phyloP scores from a whole-genome alignment of 495 filamentous ascomycete genomes.

The Aspergillus heteromorphus region DNA sequence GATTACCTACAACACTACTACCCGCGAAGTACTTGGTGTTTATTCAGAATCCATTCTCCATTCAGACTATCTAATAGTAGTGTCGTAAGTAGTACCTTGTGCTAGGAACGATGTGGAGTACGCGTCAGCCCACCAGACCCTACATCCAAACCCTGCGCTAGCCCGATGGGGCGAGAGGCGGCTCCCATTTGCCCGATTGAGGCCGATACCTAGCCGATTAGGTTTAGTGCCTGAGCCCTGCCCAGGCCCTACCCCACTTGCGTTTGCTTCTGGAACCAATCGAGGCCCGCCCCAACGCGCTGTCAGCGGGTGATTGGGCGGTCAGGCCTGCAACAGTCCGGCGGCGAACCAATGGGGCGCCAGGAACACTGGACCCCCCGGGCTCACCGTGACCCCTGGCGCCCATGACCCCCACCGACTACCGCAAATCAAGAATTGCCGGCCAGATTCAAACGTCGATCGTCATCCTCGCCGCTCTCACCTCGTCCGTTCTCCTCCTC shows the following conservation, averaged over 20 bases:
- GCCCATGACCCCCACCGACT: not conserved
- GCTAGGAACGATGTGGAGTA: too few relatives aligned
- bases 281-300: not conserved
- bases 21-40: too few relatives aligned
- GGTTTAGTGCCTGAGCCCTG: not conserved
- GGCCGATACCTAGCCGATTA: not conserved
- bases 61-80: too few relatives aligned
- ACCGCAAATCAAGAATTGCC: not conserved
- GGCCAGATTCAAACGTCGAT: conserved; percentile 1
- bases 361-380: not conserved
- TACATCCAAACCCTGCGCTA: not conserved
- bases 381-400: not conserved
- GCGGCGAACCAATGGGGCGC: not conserved
- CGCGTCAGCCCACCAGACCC: not conserved
- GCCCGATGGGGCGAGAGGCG: not conserved
- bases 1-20: too few relatives aligned
- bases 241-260: not conserved
- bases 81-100: too few relatives aligned
- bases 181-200: not conserved
- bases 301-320: not conserved
- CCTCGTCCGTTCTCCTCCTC: not conserved
- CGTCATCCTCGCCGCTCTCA: not conserved
- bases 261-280: not conserved
- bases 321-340: not conserved
- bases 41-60: too few relatives aligned